Evolutionary conservation across 768 basidiomycete species (phyloP), one percentile per base, ranked within the genome.

Genomic region (Galerina sulciceps): DNA sequence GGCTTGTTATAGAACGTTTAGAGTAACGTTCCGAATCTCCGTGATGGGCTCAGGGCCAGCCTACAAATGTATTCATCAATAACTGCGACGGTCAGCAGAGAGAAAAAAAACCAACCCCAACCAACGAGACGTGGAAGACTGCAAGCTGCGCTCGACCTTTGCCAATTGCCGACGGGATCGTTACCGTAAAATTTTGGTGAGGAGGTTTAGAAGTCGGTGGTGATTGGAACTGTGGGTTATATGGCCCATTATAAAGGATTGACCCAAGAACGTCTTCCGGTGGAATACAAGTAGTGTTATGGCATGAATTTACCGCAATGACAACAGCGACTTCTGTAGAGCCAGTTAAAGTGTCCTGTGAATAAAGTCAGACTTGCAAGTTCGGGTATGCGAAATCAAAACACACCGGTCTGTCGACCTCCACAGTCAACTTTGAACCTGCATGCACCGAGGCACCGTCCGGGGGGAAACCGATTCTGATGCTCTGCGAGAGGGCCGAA

Each of bases 341-440:
- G 10, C 71, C 70, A 1, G 77, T 71, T 18, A 80, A 64, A 8
- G 70, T 49, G 51, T 77, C 66, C 79, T 82, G 50, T 34, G 15
- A 38, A 26, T 8, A 15, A 42, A 64, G 22, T 51, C 20, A 13
- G 31, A 41, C 14, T 10, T 18, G 26, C 5, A 47, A 3, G 10
- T 42, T 41, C 49, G 20, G 14, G 10, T 34, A 5, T 10, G 40
- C 43, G 23, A 10, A 9, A 22, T 10, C 26, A 22, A 37, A 2
- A 71, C 81, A 17, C 66, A 85, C 84, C 4, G 81, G 81, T 52
- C 75, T 73, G 55, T 80, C 79, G 6, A 86, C 65, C 59, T 82
- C 78, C 3, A 85, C 78, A 3, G 67, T 75, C 34, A 85, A 40
- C 10, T 65, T 62, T 6, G 59, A 65, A 5, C 84, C 84, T 26